Base-by-base conservation (phyloP, 2,329 filamentous ascomycete genomes). In the Aspergillus sp. region DNA sequence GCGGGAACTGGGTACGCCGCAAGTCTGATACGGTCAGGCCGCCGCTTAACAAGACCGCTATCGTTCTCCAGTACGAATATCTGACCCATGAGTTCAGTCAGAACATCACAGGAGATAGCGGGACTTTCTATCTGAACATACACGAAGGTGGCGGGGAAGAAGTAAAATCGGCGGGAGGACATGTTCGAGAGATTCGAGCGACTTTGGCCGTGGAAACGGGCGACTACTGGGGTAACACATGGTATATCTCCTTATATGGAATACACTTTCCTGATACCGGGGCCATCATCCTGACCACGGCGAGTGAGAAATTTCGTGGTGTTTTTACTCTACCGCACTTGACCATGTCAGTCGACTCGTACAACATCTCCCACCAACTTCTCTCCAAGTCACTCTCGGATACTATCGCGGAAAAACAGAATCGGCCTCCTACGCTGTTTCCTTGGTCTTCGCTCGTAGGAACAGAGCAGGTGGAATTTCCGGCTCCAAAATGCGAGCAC, bases 291-390 rank as follows among this genome's bases (percentile, higher is more conserved):
- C 80, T 98, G 73, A 91, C 90, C 1, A 97, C 94, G 0, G 94
- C 93, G 52, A 97, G 93, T 76, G 91, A 97, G 72, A 97, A 96
- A 80, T 95, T 95, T 71, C 87, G 90, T n/a, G 93, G 95, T 48
- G 89, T 98, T 59, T 96, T 96, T 74, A 91, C 89, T 2, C 80
- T 98, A 51, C 93, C 95, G 28, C 93, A 98, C 76, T 84, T 99
- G 55, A 83, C 91, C 0, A 84, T 91, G 17, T 85, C 83, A 6
- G 72, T 80, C 23, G 78, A 81, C 59, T 79, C 81, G 2, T 89
- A 86, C 68, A 76, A 71, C 83, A 85, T 63, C 83, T 87, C 79
- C 75, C 89, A 79, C 71, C 80, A 81, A 54, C 79, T 96, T 17
- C 81, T 98, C 41, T 91, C 94, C 69, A 82, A 85, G 66, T 93